These are phyloP conservation scores for Flagelloscypha sp. DNA, from an alignment of 768 basidiomycete genomes.

Conservation along the genomic window DNA sequence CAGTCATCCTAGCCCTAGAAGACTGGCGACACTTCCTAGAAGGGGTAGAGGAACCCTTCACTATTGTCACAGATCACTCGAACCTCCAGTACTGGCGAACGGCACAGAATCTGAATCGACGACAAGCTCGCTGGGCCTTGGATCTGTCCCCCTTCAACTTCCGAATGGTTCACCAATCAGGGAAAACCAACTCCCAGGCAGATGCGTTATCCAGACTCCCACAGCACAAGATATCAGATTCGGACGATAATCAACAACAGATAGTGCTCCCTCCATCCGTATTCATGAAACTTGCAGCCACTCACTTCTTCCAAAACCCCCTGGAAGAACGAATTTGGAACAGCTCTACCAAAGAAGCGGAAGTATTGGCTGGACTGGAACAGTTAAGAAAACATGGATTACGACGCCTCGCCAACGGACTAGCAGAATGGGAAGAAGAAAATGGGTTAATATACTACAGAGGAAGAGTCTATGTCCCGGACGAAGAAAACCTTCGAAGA, in stretches of 20 bases:
- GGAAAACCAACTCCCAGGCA: constrained; percentile 17
- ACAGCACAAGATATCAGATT: too few species aligned
- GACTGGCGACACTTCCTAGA: constrained; percentile 7
- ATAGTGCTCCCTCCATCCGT: too few species aligned
- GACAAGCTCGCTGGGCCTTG: constrained; percentile 26
- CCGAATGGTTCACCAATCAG: constrained; percentile 17
- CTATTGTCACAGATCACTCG: constrained; percentile 5
- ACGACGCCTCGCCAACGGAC: too few species aligned
- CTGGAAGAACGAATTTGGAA: too few species aligned
- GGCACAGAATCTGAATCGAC: constrained; percentile 17
- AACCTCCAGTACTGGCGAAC: constrained; percentile 22
- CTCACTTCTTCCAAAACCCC: too few species aligned
- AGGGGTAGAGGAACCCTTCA: not conserved
- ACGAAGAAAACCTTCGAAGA: constrained; percentile 6
- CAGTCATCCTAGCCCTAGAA: constrained; percentile 19
- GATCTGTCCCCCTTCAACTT: constrained; percentile 20
- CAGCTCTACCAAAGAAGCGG: too few species aligned
- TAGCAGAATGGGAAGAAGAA: too few species aligned
- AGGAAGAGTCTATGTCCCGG: constrained; percentile 14
- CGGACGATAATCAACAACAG: too few species aligned
- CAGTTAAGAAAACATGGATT: too few species aligned
- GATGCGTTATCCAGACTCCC: constrained; percentile 20
- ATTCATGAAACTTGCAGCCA: too few species aligned
- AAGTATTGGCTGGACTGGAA: too few species aligned
- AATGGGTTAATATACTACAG: too few species aligned